These are phyloP conservation scores for Salvia miltiorrhiza DNA, from an alignment of 257 asterid genomes.

Conservation along the genomic window DNA sequence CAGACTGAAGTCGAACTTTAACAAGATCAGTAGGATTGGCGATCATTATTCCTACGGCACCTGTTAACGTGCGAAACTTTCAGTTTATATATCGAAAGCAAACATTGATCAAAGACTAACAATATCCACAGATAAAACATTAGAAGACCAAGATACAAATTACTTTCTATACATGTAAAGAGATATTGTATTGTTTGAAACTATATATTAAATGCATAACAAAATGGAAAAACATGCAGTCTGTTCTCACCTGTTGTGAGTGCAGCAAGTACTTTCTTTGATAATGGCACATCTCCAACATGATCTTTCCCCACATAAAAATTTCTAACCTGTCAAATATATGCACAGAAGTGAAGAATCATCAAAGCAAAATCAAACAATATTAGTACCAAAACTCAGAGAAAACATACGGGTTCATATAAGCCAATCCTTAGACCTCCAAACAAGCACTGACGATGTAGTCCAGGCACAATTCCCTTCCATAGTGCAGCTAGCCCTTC, in stretches of 20 bases:
- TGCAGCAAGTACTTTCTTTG: constrained; percentile 91
- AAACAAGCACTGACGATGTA: constrained; percentile 88
- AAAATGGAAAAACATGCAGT: constrained; percentile 5
- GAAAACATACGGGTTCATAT: constrained; percentile 81
- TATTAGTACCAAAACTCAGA: background rate
- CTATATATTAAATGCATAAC: background rate
- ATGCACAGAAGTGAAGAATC: constrained; percentile 4
- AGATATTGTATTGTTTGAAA: too few species aligned
- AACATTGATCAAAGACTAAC: background rate
- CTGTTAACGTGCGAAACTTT: constrained; percentile 38
- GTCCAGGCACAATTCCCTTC: constrained; percentile 98
- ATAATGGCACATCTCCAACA: constrained; percentile 90
- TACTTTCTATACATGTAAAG: too few species aligned
- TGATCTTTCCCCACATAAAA: constrained; percentile 90
- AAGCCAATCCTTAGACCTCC: constrained; percentile 96
- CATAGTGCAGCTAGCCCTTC: constrained; percentile 84
- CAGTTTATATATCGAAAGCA: constrained; percentile 12
- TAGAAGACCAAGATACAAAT: background rate
- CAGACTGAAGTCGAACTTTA: constrained; percentile 96
- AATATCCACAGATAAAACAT: background rate
- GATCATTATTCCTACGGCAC: constrained; percentile 66
- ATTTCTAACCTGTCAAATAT: constrained; percentile 53
- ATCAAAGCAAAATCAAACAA: constrained; percentile 6
- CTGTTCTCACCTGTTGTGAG: constrained; percentile 83
- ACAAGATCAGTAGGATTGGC: constrained; percentile 99